These are phyloP conservation scores for Clausena lansium DNA, from an alignment of 345 rosid genomes.

Conservation along the genomic window DNA sequence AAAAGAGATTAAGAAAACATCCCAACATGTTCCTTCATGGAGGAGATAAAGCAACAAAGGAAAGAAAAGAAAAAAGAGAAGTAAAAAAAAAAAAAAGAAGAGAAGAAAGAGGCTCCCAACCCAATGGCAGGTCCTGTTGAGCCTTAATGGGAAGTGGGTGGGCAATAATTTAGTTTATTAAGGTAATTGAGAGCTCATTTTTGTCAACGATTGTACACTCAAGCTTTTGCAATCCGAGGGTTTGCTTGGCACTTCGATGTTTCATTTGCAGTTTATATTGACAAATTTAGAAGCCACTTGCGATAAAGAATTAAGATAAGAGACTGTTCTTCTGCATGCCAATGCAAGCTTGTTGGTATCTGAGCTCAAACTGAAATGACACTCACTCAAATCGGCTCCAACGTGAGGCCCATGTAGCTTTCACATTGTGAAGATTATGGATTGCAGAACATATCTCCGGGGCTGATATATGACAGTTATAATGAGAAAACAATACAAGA, in stretches of 20 bases:
- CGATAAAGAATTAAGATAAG: background rate
- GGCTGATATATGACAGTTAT: too few relatives aligned
- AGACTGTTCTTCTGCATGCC: background rate
- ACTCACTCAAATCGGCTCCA: too few relatives aligned
- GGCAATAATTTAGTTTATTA: constrained; percentile 8
- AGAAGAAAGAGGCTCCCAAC: constrained; percentile 30
- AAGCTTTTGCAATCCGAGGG: constrained; percentile 12
- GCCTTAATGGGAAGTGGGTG: background rate
- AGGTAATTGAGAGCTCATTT: background rate
- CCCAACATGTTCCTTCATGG: constrained; percentile 32
- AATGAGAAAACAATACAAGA: too few relatives aligned
- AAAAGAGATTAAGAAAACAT: constrained; percentile 38
- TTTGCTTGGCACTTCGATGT: background rate
- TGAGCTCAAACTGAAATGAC: too few relatives aligned
- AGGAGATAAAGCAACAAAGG: constrained; percentile 18
- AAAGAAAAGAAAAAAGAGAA: background rate
- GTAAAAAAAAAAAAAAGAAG: constrained; percentile 8
- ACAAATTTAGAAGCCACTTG: background rate
- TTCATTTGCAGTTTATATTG: background rate
- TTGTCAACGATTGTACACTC: constrained; percentile 31
- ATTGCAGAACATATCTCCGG: too few relatives aligned
- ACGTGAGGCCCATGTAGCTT: too few relatives aligned
- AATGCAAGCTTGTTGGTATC: background rate
- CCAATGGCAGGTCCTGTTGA: constrained; percentile 27
- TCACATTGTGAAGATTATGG: too few relatives aligned